These are phyloP conservation scores for Tricholoma bakamatsutake DNA, from an alignment of 768 basidiomycete species.

Conservation along the genomic window DNA sequence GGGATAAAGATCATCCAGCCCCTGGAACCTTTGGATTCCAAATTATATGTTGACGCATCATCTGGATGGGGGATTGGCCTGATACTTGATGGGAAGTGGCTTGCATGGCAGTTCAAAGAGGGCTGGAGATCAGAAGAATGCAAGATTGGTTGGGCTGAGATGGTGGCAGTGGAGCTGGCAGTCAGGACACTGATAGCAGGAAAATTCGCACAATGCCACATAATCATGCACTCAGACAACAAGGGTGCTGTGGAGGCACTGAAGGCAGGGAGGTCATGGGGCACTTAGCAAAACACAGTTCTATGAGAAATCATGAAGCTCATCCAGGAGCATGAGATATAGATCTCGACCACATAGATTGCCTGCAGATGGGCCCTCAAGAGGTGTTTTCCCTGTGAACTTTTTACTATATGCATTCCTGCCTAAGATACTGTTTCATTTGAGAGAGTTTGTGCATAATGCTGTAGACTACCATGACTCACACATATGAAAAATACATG, in stretches of 20 bases:
- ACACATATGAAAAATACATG: no score
- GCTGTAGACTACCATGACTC: no score
- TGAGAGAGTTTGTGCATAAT: neutral
- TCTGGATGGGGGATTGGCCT: no score
- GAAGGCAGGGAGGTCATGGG: conserved; percentile 18
- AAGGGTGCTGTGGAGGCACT: conserved; percentile 21
- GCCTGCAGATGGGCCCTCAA: neutral
- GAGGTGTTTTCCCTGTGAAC: neutral
- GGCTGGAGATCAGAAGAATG: no score
- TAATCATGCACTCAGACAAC: no score
- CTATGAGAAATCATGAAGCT: conserved; percentile 16
- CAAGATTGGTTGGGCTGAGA: no score
- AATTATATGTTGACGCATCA: no score
- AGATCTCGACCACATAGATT: neutral
- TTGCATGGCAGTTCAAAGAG: no score
- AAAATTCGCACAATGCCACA: no score
- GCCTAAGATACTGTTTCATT: neutral
- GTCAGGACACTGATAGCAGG: no score
- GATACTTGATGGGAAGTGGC: no score
- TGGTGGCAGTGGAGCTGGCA: no score
- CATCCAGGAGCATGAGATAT: neutral
- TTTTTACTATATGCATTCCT: neutral
- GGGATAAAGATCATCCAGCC: conserved; percentile 9
- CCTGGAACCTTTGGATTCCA: conserved; percentile 6
- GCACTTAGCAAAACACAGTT: conserved; percentile 22